Base-by-base conservation (phyloP, 805 yeast genomes). In the Saturnispora besseyi region DNA sequence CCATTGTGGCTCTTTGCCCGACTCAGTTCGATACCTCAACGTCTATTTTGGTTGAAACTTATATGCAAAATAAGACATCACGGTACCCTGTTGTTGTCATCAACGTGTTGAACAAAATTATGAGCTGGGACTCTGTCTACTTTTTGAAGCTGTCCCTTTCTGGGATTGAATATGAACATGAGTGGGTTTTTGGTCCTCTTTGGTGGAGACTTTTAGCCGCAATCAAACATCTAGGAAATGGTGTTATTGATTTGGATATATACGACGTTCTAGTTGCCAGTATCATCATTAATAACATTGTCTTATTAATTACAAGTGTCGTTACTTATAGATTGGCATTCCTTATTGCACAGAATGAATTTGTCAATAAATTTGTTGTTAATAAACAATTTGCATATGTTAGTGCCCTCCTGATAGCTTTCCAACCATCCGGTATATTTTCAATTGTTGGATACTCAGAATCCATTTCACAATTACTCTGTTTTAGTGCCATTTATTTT, bases 51-150 rank as follows among this genome's bases (percentile, higher is more conserved):
- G 56, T 73, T 11, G 59, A 54, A 2, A 38, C 41, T 24, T 61
- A 63, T 51, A 48, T 30, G 12, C 33, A 49, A 4, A 44, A 48
- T 5, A 10, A 13, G 13, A n/a, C 12, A 26, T 22, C 30, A 34
- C 15, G 46, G 26, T 48, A 51, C 11, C 52, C 47, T 5, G 26
- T 48, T 41, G 45, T 32, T 32, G 12, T 9, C 43, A 54, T 29
- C 3, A 41, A 57, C n/a, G 44, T 79, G 1, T 59, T 79, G 46
- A 71, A 76, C 47, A 79, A 76, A 49, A 69, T 87, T 4, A 67
- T 86, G 26, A 74, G 81, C 3, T 91, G 98, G 98, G 99, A 91
- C 63, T 74, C 82, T 1, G 93, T 89, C 0, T 89, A 82, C 64
- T 89, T 85, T 59, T 63, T 76, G 13, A 78, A 81, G 42, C 62